phyloP scores from a whole-genome alignment of 2,329 filamentous ascomycete genomes.

The Alternaria sp. region DNA sequence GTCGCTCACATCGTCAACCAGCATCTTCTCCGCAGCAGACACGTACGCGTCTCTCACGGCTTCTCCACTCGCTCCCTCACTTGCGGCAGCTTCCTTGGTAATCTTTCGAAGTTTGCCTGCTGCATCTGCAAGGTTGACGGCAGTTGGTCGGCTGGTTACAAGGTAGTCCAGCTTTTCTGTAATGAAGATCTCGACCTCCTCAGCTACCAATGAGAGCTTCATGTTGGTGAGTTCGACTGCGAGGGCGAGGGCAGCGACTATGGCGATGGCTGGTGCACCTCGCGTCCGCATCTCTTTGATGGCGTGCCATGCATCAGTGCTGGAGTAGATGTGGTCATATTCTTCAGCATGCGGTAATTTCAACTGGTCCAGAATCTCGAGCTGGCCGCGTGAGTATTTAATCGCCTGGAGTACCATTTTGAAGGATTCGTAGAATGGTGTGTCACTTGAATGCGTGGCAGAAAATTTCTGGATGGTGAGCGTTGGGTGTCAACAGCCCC shows the following conservation, averaged over 20 bases:
- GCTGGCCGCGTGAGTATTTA: slow-evolving; percentile 72
- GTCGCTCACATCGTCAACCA: slow-evolving; percentile 83
- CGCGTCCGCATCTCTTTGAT: slow-evolving; percentile 81
- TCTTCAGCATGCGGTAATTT: slow-evolving; percentile 79
- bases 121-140: slow-evolving; percentile 92
- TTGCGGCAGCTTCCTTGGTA: slow-evolving; percentile 59
- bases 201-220: slow-evolving; percentile 58
- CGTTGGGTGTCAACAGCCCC: slow-evolving; percentile 26
- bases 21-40: slow-evolving; percentile 80
- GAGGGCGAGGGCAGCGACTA: slow-evolving; percentile 89
- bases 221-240: slow-evolving; percentile 79
- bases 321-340: slow-evolving; percentile 74
- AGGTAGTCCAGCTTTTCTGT: slow-evolving; percentile 82
- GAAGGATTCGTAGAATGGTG: slow-evolving; percentile 9
- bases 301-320: slow-evolving; percentile 79
- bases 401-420: slow-evolving; percentile 74
- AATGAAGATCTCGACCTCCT: slow-evolving; percentile 72
- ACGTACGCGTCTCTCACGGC: slow-evolving; percentile 75
- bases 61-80: slow-evolving; percentile 53
- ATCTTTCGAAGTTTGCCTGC: slow-evolving; percentile 76
- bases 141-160: slow-evolving; percentile 87
- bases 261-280: slow-evolving; percentile 93
- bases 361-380: slow-evolving; percentile 84
- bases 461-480: slow-evolving; percentile 31
- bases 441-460: slow-evolving; percentile 4